These are phyloP conservation scores for Fraxinus greggii DNA, from an alignment of 305 asterid genomes.

Conservation along the genomic window DNA sequence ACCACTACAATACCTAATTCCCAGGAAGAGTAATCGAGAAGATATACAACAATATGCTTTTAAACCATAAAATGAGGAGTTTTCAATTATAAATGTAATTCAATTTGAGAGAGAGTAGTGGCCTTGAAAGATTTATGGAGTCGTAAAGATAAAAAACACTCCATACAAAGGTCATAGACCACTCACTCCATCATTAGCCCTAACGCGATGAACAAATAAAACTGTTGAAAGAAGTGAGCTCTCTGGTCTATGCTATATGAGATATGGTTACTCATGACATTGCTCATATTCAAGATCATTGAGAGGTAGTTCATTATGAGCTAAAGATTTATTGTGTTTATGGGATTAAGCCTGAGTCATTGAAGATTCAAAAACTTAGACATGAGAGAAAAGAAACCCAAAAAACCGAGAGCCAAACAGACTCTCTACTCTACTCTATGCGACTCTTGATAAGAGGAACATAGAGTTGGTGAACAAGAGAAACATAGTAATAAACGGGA, in stretches of 20 bases:
- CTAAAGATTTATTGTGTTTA: not conserved
- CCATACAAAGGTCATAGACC: not conserved
- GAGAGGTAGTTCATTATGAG: not conserved
- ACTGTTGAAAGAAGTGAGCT: not conserved
- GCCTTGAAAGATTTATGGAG: not conserved
- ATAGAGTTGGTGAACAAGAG: not conserved
- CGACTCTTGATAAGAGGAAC: not conserved
- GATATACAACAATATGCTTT: not conserved
- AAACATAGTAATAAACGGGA: not conserved
- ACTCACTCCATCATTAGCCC: not conserved
- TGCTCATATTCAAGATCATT: not conserved
- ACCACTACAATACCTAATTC: not conserved
- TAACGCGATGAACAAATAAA: not conserved
- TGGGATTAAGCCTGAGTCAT: not conserved
- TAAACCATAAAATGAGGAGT: not conserved
- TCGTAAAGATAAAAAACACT: not conserved
- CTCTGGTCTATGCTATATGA: not conserved
- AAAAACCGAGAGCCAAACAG: not conserved
- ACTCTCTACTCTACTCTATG: not conserved
- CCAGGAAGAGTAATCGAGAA: not conserved
- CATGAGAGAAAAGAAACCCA: not conserved
- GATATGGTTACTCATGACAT: not conserved
- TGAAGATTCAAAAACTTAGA: not conserved
- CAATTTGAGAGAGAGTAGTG: not conserved
- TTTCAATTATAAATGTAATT: not conserved